These are phyloP conservation scores for Zarea fungicola DNA, from an alignment of 2,329 filamentous ascomycete genomes.

Conservation along the genomic window DNA sequence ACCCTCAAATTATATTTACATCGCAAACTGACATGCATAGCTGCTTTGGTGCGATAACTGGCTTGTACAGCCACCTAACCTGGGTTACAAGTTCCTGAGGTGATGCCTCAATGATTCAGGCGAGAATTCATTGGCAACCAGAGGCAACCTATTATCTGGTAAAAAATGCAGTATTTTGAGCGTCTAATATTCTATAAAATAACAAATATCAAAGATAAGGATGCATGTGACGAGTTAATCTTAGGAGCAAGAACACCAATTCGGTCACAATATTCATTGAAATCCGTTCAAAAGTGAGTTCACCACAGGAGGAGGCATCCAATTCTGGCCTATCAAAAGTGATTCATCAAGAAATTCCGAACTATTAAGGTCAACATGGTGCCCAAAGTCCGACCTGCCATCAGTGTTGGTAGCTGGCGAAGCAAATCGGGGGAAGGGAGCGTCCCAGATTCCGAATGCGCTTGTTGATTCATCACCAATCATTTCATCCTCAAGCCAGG, in stretches of 20 bases:
- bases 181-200: no score
- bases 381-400: not conserved
- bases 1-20: no score
- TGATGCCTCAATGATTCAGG: no score
- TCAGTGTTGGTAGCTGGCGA: not conserved
- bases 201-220: no score
- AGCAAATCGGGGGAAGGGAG: not conserved
- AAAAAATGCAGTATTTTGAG: no score
- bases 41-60: no score
- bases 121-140: no score
- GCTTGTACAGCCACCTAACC: no score
- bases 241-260: not conserved
- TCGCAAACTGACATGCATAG: no score
- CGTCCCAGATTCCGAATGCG: not conserved
- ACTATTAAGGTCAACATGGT: conserved; percentile 7
- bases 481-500: not conserved
- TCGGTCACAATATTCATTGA: conserved; percentile 4
- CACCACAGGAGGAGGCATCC: not conserved
- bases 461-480: conserved; percentile 4
- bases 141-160: no score
- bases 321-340: not conserved
- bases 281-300: conserved; percentile 2
- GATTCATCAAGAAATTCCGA: conserved; percentile 5
- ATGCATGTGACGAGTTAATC: no score
- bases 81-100: no score